Percentiles rank a stretch among this genome's conserved stretches.
Conservation (phyloP, 345 rosid species). For the Euphorbia peplus region DNA sequence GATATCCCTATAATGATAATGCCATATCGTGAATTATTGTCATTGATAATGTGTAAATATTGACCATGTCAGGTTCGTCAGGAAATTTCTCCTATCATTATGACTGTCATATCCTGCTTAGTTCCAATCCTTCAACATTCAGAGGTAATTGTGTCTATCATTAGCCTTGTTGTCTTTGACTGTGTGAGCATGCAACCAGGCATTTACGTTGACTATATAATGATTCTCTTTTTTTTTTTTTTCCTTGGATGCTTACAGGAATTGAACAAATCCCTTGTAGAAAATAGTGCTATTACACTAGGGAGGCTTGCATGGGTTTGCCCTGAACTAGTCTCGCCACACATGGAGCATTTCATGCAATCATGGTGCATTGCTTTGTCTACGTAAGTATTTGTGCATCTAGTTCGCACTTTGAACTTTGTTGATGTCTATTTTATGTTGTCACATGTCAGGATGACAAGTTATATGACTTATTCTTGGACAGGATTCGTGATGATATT, state of each 20-base stretch:
- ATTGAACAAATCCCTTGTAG: slow-evolving; percentile 78
- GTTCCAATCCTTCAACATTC: slow-evolving; percentile 77
- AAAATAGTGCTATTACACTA: slow-evolving; percentile 96
- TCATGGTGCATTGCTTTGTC: slow-evolving; percentile 93
- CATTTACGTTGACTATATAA: background rate
- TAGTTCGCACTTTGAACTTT: slow-evolving; percentile 6
- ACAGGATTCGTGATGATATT: slow-evolving; percentile 92
- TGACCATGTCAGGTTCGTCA: slow-evolving; percentile 62
- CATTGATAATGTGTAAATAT: slow-evolving; percentile 1
- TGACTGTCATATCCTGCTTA: slow-evolving; percentile 62
- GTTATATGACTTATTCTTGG: slow-evolving; percentile 12
- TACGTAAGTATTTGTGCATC: slow-evolving; percentile 47
- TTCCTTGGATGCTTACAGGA: slow-evolving; percentile 55
- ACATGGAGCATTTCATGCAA: slow-evolving; percentile 98
- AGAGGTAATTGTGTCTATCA: slow-evolving; percentile 43
- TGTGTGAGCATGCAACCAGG: background rate
- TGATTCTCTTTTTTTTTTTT: background rate
- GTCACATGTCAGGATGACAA: background rate
- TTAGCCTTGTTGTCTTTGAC: background rate
- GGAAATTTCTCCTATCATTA: slow-evolving; percentile 81
- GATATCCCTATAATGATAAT: background rate
- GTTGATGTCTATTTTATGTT: slow-evolving; percentile 3
- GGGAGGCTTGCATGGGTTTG: slow-evolving; percentile 99
- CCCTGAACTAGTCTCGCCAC: slow-evolving; percentile 95
- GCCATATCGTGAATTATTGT: background rate